These are phyloP conservation scores for Leccinum incarnatum DNA, from an alignment of 768 basidiomycete species.

Conservation along the genomic window DNA sequence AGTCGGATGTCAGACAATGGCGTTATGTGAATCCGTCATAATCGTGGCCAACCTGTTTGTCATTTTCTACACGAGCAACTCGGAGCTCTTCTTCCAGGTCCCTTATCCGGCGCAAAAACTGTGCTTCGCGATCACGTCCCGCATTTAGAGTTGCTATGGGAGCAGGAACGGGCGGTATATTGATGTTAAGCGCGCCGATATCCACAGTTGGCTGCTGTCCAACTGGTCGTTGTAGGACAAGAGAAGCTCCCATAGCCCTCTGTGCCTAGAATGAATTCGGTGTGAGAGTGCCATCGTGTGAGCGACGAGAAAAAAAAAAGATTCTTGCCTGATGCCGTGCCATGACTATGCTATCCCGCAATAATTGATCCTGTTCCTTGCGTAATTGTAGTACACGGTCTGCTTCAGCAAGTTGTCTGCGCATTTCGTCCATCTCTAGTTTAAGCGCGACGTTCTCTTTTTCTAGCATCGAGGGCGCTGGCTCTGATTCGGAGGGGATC, in stretches of 20 bases:
- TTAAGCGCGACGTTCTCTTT: slow-evolving; percentile 69
- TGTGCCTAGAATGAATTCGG: slow-evolving; percentile 54
- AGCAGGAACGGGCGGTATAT: slow-evolving; percentile 45
- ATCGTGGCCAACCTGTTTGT: slow-evolving; percentile 64
- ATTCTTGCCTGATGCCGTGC: slow-evolving; percentile 59
- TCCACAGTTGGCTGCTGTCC: slow-evolving; percentile 43
- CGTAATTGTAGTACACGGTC: slow-evolving; percentile 65
- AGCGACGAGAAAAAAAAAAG: neutral
- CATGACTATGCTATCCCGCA: slow-evolving; percentile 79
- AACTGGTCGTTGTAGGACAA: slow-evolving; percentile 47
- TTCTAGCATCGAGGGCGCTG: slow-evolving; percentile 47
- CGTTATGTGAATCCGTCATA: neutral
- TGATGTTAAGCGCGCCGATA: slow-evolving; percentile 56
- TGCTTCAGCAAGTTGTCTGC: slow-evolving; percentile 55
- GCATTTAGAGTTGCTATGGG: slow-evolving; percentile 49
- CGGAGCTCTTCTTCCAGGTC: slow-evolving; percentile 82
- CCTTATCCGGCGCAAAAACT: slow-evolving; percentile 49
- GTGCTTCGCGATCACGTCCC: slow-evolving; percentile 56
- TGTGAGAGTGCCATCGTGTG: slow-evolving; percentile 3
- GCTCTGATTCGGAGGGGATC: slow-evolving; percentile 60
- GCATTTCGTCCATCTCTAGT: slow-evolving; percentile 54
- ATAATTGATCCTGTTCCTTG: slow-evolving; percentile 73
- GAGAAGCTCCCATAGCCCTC: slow-evolving; percentile 71
- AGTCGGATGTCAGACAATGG: slow-evolving; percentile 18
- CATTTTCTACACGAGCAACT: slow-evolving; percentile 63